Evolutionary conservation across 2,329 filamentous ascomycete species (phyloP).

Genomic region (Cladosporium oxysporum): DNA sequence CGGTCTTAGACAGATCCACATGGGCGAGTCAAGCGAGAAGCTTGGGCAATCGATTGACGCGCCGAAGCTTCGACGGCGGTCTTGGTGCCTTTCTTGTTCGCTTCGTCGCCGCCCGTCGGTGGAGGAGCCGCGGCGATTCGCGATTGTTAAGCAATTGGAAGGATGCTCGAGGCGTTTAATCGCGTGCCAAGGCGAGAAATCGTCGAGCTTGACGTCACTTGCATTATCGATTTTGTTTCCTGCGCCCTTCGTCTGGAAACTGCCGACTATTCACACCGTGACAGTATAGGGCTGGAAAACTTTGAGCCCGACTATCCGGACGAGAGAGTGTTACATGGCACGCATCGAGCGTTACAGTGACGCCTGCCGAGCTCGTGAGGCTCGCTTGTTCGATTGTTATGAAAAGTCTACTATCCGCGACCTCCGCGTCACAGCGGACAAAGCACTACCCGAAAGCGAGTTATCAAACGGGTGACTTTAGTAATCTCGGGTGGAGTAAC

Average conservation of each 20-base stretch:
- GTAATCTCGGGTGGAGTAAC: background rate
- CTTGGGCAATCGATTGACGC: constrained; percentile 7
- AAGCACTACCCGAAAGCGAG: background rate
- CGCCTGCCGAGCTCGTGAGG: background rate
- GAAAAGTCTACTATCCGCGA: constrained; percentile 6
- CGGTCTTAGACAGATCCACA: constrained; percentile 19
- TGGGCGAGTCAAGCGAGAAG: constrained; percentile 16
- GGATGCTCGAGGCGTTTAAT: constrained; percentile 7
- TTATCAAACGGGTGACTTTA: background rate
- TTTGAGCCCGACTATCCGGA: background rate
- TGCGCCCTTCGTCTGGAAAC: background rate
- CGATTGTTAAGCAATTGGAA: constrained; percentile 9
- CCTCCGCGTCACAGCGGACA: background rate
- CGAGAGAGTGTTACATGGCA: background rate
- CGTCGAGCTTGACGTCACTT: constrained; percentile 8
- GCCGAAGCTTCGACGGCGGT: constrained; percentile 7
- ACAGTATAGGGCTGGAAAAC: constrained; percentile 6
- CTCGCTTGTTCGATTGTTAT: background rate
- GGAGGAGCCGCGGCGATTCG: constrained; percentile 10
- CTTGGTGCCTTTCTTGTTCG: constrained; percentile 4
- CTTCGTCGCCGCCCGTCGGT: background rate
- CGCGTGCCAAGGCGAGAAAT: constrained; percentile 10
- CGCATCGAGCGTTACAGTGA: background rate
- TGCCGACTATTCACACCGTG: constrained; percentile 8
- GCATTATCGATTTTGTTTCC: background rate